phyloP scores from a whole-genome alignment of 169 alveolate genomes.

The Cryptosporidium canis region DNA sequence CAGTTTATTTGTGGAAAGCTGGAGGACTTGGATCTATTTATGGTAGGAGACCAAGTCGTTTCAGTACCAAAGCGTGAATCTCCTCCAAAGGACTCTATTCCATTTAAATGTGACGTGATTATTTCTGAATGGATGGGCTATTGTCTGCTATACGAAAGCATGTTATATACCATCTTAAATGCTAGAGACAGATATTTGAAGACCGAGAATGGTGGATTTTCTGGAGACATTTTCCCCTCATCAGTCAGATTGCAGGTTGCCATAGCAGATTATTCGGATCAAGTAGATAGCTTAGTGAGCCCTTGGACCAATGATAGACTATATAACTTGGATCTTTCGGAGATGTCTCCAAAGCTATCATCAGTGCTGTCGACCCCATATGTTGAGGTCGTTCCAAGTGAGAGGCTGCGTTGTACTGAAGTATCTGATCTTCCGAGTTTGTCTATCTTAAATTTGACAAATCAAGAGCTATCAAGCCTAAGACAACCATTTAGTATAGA shows the following conservation, averaged over 20 bases:
- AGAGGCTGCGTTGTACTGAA: constrained; percentile 16
- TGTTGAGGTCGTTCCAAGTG: constrained; percentile 72
- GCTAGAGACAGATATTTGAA: constrained; percentile 85
- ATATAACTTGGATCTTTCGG: constrained; percentile 76
- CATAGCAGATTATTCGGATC: constrained; percentile 39
- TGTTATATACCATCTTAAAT: constrained; percentile 87
- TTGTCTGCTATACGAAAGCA: constrained; percentile 85
- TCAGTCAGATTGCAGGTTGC: constrained; percentile 37
- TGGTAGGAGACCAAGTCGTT: constrained; percentile 71
- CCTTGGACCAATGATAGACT: constrained; percentile 37
- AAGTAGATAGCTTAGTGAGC: neutral
- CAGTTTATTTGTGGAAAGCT: constrained; percentile 87
- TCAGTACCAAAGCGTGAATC: constrained; percentile 37
- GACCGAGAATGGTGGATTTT: constrained; percentile 10
- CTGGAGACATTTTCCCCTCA: constrained; percentile 54
- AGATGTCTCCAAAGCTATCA: constrained; percentile 73
- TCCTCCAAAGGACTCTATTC: constrained; percentile 18
- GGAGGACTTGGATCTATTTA: constrained; percentile 7
- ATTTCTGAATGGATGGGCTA: constrained; percentile 92
- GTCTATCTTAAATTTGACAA: constrained; percentile 31
- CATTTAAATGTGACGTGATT: constrained; percentile 81
- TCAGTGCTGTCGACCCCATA: constrained; percentile 75
- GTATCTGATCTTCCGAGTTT: constrained; percentile 1
- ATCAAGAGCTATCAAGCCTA: constrained; percentile 19
- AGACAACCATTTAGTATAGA: constrained; percentile 54